Conservation (phyloP, 176 grass and related monocot species). For the sorghum (Sorghum bicolor) region DNA sequence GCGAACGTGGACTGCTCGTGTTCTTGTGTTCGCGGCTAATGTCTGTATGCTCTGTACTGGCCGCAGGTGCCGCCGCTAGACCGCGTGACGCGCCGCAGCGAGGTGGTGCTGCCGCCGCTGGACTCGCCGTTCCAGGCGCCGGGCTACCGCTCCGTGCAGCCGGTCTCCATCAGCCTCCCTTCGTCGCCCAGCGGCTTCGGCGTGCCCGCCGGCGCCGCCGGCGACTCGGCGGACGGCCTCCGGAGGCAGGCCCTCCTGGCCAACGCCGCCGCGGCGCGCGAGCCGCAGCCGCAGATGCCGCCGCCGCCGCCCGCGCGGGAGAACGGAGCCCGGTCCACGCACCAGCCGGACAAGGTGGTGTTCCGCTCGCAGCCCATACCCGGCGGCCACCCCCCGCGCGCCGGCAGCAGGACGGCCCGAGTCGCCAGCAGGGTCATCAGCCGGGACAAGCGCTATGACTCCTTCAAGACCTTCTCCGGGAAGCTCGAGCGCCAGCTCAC, state of each 20-base stretch:
- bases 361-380: constrained; percentile 78
- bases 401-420: neutral
- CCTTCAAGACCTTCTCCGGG: constrained; percentile 87
- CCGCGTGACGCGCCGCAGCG: constrained; percentile 18
- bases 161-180: constrained; percentile 76
- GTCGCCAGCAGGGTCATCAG: neutral
- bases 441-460: constrained; percentile 62
- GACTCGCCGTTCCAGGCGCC: constrained; percentile 38
- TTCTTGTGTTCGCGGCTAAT: neutral
- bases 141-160: constrained; percentile 30
- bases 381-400: neutral
- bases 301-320: neutral
- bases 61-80: constrained; percentile 32
- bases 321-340: constrained; percentile 11
- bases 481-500: constrained; percentile 77
- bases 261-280: neutral
- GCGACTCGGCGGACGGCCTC: neutral
- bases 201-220: neutral
- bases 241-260: constrained; percentile 3
- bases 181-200: constrained; percentile 49
- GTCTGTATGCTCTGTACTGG: neutral
- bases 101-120: constrained; percentile 26
- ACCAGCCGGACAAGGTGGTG: constrained; percentile 36
- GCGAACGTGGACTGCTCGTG: neutral
- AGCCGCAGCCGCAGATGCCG: neutral